Evolutionary conservation across 345 rosid genomes (phyloP).

Genomic region (Citrus hindsii): DNA sequence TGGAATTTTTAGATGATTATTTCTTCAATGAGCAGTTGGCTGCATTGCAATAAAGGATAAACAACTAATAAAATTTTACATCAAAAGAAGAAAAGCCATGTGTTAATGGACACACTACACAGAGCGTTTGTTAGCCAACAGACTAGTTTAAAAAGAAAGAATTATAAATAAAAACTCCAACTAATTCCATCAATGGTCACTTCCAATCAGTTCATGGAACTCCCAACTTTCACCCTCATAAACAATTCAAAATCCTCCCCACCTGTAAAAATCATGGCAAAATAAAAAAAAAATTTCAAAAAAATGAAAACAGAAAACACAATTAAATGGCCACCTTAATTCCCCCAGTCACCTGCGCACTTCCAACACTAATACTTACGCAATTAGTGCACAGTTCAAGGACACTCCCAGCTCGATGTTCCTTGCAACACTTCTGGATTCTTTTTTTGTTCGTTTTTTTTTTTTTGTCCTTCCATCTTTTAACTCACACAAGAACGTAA

Average conservation of each 20-base stretch:
- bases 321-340: background rate
- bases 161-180: slow-evolving; percentile 23
- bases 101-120: background rate
- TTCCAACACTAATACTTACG: slow-evolving; percentile 22
- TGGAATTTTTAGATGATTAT: background rate
- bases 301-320: slow-evolving; percentile 8
- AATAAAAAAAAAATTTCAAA: background rate
- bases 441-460: too few species aligned
- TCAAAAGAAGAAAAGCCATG: background rate
- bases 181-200: slow-evolving; percentile 31
- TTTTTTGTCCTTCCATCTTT: background rate
- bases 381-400: slow-evolving; percentile 13
- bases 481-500: background rate
- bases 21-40: background rate
- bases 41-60: background rate
- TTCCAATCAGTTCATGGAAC: slow-evolving; percentile 37
- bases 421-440: background rate
- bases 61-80: background rate
- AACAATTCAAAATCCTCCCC: slow-evolving; percentile 25
- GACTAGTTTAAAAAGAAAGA: slow-evolving; percentile 17
- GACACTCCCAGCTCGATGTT: background rate
- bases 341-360: slow-evolving; percentile 23
- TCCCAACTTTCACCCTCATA: slow-evolving; percentile 18
- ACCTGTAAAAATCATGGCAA: slow-evolving; percentile 23
- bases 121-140: background rate